phyloP scores from a whole-genome alignment of 129 eudicot genomes.

The Lactuca saligna region DNA sequence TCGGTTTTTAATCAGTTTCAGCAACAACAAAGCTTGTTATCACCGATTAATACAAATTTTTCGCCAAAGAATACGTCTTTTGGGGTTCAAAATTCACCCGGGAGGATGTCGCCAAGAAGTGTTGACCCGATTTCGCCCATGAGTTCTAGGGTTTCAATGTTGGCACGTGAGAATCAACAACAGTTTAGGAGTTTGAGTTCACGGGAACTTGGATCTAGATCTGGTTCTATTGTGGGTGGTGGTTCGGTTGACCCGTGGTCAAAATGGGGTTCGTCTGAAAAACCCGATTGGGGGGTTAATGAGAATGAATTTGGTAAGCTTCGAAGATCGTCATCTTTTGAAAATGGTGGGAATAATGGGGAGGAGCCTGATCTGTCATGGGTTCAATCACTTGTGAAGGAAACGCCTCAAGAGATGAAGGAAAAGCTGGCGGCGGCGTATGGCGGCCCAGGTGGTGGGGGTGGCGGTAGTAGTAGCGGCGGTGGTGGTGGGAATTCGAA shows the following conservation, averaged over 20 bases:
- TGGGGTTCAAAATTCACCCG: slow-evolving; percentile 45
- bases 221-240: slow-evolving; percentile 33
- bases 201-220: slow-evolving; percentile 68
- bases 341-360: slow-evolving; percentile 44
- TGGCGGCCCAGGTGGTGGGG: slow-evolving; percentile 19
- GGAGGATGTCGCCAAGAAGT: slow-evolving; percentile 73
- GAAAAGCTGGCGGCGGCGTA: slow-evolving; percentile 36
- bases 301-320: slow-evolving; percentile 44
- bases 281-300: slow-evolving; percentile 55
- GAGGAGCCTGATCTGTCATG: slow-evolving; percentile 89
- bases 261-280: slow-evolving; percentile 57
- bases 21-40: slow-evolving; percentile 68
- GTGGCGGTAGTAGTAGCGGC: slow-evolving; percentile 7
- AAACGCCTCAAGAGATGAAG: slow-evolving; percentile 59
- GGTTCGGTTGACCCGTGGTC: slow-evolving; percentile 44
- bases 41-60: slow-evolving; percentile 71
- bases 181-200: slow-evolving; percentile 81
- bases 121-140: slow-evolving; percentile 81
- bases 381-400: slow-evolving; percentile 89
- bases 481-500: slow-evolving; percentile 26
- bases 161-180: slow-evolving; percentile 61
- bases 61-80: slow-evolving; percentile 56
- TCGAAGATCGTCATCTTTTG: slow-evolving; percentile 64
- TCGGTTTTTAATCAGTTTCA: slow-evolving; percentile 69
- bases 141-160: slow-evolving; percentile 62